A percentile compares a stretch with the other conserved stretches of the same genome.
phyloP scores from a whole-genome alignment of 805 yeast genomes.

The Sugiyamaella qingdaonensis region DNA sequence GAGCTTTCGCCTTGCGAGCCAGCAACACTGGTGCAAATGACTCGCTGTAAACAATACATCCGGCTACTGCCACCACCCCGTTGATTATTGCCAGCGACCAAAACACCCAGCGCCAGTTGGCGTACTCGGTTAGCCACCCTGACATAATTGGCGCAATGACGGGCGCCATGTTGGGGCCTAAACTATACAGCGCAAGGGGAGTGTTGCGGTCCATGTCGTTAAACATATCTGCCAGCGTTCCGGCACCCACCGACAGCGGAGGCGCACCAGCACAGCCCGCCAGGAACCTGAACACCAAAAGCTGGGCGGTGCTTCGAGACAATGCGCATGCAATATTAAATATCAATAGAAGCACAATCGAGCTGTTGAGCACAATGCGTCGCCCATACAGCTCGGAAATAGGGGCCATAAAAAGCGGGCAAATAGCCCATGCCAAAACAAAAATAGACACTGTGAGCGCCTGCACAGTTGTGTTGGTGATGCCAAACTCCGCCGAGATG shows the following conservation, averaged over 20 bases:
- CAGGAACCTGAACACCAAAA: constrained; percentile 55
- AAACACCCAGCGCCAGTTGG: constrained; percentile 61
- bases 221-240: constrained; percentile 60
- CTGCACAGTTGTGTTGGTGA: constrained; percentile 40
- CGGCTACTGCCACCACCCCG: constrained; percentile 43
- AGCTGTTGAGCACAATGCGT: constrained; percentile 47
- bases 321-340: constrained; percentile 55
- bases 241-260: constrained; percentile 66
- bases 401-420: constrained; percentile 65
- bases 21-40: constrained; percentile 57
- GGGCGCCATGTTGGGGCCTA: constrained; percentile 62
- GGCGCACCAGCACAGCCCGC: constrained; percentile 69
- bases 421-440: constrained; percentile 66
- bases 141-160: constrained; percentile 45
- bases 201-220: constrained; percentile 47
- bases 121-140: constrained; percentile 50
- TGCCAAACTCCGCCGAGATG: constrained; percentile 44
- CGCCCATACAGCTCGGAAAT: constrained; percentile 66
- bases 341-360: constrained; percentile 43
- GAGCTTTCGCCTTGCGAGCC: constrained; percentile 41
- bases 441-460: constrained; percentile 58
- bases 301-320: constrained; percentile 49
- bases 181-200: constrained; percentile 53
- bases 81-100: constrained; percentile 54
- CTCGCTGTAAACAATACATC: constrained; percentile 47